Evolutionary conservation across 1,284 basidiomycete genomes (phyloP).

Genomic region (Irpex rosettiformis): DNA sequence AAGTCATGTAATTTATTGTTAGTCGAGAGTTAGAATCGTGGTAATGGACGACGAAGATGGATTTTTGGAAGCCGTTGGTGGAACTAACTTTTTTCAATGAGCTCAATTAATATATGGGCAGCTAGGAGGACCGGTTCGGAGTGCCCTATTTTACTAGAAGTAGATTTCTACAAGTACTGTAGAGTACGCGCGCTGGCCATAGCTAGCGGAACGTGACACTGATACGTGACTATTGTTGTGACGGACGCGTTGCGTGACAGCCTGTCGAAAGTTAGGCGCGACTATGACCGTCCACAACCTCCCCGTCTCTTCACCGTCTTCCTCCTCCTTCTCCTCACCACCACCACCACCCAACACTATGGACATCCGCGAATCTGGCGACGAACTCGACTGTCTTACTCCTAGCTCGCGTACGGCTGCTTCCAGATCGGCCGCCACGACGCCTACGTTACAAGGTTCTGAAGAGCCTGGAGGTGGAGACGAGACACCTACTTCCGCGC

Average conservation of each 20-base stretch:
- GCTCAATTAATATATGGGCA: too few species aligned
- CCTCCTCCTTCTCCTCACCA: neutral
- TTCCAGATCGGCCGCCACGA: slow-evolving; percentile 5
- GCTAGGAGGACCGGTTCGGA: neutral
- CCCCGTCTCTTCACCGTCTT: neutral
- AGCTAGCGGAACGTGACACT: too few species aligned
- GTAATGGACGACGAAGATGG: too few species aligned
- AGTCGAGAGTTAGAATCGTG: too few species aligned
- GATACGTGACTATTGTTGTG: neutral
- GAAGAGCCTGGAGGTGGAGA: too few species aligned
- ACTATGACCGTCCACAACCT: neutral
- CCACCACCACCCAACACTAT: neutral
- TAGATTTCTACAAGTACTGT: too few species aligned
- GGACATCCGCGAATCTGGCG: slow-evolving; percentile 2
- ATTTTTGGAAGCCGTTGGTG: too few species aligned
- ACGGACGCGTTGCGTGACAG: neutral
- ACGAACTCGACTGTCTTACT: slow-evolving; percentile 12
- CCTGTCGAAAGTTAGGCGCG: neutral
- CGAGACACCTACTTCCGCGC: neutral
- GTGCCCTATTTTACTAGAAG: neutral
- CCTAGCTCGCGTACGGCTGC: slow-evolving; percentile 5
- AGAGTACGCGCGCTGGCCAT: too few species aligned
- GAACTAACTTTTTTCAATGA: too few species aligned
- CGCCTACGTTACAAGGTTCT: neutral
- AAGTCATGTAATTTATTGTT: too few species aligned